Evolutionary conservation across 441 rosid genomes (phyloP).

Genomic region (Omphalea diandra): DNA sequence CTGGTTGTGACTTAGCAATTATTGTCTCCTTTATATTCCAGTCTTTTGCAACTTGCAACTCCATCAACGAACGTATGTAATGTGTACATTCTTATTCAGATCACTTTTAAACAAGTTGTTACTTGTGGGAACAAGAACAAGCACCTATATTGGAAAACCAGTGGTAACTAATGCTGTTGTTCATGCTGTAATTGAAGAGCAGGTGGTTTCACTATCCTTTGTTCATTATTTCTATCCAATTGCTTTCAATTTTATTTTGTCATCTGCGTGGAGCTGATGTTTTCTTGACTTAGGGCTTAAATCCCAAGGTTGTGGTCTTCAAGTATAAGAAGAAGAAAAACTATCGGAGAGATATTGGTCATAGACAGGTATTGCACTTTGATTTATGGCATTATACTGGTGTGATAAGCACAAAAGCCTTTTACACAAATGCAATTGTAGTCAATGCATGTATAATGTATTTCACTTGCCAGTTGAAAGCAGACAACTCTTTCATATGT

Average conservation of each 20-base stretch:
- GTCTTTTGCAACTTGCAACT: neutral
- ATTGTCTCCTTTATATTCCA: neutral
- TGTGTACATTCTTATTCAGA: constrained; percentile 40
- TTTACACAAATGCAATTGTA: neutral
- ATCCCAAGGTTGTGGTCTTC: constrained; percentile 80
- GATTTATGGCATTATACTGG: neutral
- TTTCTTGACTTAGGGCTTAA: constrained; percentile 58
- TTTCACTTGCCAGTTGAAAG: neutral
- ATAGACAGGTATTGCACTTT: constrained; percentile 64
- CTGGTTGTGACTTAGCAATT: neutral
- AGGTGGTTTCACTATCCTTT: constrained; percentile 40
- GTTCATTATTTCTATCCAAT: constrained; percentile 4
- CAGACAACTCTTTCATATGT: neutral
- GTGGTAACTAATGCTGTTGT: constrained; percentile 90
- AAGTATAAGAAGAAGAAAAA: constrained; percentile 94
- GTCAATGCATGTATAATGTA: neutral
- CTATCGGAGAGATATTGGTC: constrained; percentile 92
- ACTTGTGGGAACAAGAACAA: constrained; percentile 87
- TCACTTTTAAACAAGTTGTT: constrained; percentile 81
- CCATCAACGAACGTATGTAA: neutral
- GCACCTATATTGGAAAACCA: constrained; percentile 83
- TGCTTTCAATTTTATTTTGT: neutral
- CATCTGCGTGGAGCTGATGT: neutral
- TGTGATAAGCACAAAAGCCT: neutral
- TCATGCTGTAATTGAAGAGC: constrained; percentile 92